Conservation (phyloP, 805 yeast genomes). For the Cyberlindnera misumaiensis region DNA sequence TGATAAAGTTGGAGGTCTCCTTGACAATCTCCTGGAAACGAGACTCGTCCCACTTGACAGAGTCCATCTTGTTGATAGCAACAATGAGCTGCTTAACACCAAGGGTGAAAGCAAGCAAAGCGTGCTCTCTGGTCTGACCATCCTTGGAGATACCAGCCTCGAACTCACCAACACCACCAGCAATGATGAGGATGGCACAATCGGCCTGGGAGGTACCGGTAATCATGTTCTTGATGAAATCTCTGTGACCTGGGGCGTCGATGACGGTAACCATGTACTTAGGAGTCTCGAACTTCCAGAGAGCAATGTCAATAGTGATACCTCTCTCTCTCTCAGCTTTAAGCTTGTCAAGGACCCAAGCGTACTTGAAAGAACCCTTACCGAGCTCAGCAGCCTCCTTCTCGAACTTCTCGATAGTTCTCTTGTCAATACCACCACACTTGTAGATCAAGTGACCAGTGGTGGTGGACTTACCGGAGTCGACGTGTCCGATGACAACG, state of each 20-base stretch:
- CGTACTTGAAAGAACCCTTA: constrained; percentile 97
- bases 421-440: constrained; percentile 99
- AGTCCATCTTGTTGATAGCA: constrained; percentile 92
- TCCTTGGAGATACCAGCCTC: constrained; percentile 95
- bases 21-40: constrained; percentile 74
- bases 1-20: constrained; percentile 45
- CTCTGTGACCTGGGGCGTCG: constrained; percentile 96
- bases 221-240: constrained; percentile 93
- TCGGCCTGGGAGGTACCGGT: constrained; percentile 95
- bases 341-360: constrained; percentile 93
- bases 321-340: constrained; percentile 98
- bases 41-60: constrained; percentile 79
- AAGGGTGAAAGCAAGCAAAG: constrained; percentile 82
- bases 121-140: constrained; percentile 95
- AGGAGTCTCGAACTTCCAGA: constrained; percentile 95
- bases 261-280: constrained; percentile 89
- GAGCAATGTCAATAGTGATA: constrained; percentile 92
- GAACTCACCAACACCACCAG: constrained; percentile 93
- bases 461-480: constrained; percentile 97
- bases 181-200: constrained; percentile 86
- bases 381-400: constrained; percentile 98
- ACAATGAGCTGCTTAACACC: constrained; percentile 86
- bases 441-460: constrained; percentile 98
- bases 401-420: constrained; percentile 97
- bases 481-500: constrained; percentile 99